Evolutionary conservation across 768 basidiomycete species (phyloP).

Genomic region (Tricholoma bakamatsutake): DNA sequence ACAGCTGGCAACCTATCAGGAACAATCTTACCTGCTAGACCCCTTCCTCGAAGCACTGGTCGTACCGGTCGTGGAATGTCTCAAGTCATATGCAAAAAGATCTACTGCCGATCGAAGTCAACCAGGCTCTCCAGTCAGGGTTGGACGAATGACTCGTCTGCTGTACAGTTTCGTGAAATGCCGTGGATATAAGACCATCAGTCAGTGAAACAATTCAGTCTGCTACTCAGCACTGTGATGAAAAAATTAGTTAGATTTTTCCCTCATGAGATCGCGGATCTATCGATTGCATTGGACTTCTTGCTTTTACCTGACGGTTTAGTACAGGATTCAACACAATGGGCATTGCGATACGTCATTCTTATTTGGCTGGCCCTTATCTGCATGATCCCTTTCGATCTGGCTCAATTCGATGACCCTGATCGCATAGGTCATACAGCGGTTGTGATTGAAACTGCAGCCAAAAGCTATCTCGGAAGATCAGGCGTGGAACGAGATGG

Average conservation of each 20-base stretch:
- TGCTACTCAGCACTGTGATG: slow-evolving; percentile 9
- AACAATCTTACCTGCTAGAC: slow-evolving; percentile 89
- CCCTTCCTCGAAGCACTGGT: slow-evolving; percentile 81
- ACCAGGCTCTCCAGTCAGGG: slow-evolving; percentile 29
- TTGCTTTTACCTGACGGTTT: slow-evolving; percentile 44
- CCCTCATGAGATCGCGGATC: slow-evolving; percentile 84
- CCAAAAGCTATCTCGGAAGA: slow-evolving; percentile 49
- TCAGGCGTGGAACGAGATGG: slow-evolving; percentile 85
- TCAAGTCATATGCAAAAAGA: slow-evolving; percentile 50
- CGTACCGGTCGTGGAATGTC: slow-evolving; percentile 58
- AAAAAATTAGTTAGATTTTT: slow-evolving; percentile 74
- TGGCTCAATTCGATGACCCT: slow-evolving; percentile 75
- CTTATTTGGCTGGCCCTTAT: slow-evolving; percentile 94
- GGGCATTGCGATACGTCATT: slow-evolving; percentile 79
- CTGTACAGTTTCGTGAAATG: slow-evolving; percentile 83
- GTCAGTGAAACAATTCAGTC: slow-evolving; percentile 41
- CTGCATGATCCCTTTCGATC: slow-evolving; percentile 89
- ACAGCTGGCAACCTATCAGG: slow-evolving; percentile 87
- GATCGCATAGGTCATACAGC: slow-evolving; percentile 51
- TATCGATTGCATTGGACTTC: slow-evolving; percentile 68
- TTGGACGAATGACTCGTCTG: slow-evolving; percentile 50
- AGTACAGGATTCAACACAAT: slow-evolving; percentile 40
- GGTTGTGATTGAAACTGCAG: slow-evolving; percentile 47
- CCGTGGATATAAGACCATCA: slow-evolving; percentile 86
- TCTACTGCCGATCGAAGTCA: slow-evolving; percentile 27